Conservation (phyloP, 768 basidiomycete genomes). For the Russula foetens region DNA sequence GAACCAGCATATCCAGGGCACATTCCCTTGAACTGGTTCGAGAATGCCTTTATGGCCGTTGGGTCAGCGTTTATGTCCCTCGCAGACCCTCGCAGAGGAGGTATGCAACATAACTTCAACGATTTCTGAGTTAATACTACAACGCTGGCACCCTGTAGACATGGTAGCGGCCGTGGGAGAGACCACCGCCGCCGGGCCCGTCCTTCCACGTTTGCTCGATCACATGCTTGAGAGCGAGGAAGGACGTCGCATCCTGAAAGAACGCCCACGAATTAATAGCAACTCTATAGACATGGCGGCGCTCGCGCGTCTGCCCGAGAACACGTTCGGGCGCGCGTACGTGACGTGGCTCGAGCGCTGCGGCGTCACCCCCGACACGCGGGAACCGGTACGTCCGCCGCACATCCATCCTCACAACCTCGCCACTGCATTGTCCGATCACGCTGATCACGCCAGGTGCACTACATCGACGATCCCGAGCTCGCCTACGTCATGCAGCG, state of each 20-base stretch:
- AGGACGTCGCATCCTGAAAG: constrained; percentile 76
- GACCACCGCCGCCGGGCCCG: constrained; percentile 80
- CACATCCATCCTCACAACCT: background rate
- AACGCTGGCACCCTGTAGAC: constrained; percentile 40
- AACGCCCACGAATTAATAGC: constrained; percentile 76
- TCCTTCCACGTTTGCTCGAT: constrained; percentile 68
- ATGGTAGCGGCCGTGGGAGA: constrained; percentile 94
- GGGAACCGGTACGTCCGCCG: constrained; percentile 61
- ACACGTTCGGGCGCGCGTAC: constrained; percentile 82
- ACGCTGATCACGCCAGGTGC: constrained; percentile 49
- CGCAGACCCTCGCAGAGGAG: constrained; percentile 73
- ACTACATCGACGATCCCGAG: constrained; percentile 90
- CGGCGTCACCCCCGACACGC: constrained; percentile 87
- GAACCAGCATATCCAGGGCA: constrained; percentile 64
- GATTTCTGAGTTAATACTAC: background rate
- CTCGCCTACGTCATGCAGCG: constrained; percentile 97
- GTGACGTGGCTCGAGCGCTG: constrained; percentile 84
- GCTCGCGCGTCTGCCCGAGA: constrained; percentile 60
- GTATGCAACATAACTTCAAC: constrained; percentile 36
- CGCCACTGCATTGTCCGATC: background rate
- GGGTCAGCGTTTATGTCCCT: constrained; percentile 84
- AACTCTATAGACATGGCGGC: constrained; percentile 62
- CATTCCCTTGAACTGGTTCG: constrained; percentile 73
- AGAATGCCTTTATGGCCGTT: constrained; percentile 76
- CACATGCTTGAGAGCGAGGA: constrained; percentile 71